Conservation (phyloP, 371 early-diverging fungal species). For the Lichtheimia corymbifera region DNA sequence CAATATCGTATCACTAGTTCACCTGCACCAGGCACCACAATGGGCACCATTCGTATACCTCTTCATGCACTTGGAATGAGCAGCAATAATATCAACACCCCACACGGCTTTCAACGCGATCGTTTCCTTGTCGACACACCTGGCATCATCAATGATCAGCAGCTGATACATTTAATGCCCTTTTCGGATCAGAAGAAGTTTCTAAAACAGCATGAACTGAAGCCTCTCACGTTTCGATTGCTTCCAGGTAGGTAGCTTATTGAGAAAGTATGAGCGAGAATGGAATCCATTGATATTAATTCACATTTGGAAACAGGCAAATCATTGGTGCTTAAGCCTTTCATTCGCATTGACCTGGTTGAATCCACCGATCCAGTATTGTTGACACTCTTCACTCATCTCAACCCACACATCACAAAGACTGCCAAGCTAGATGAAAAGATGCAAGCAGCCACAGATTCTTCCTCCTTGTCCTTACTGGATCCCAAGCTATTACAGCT, state of each 20-base stretch:
- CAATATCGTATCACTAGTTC: constrained; percentile 61
- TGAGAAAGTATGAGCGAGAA: too few relatives aligned
- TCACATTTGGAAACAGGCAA: constrained; percentile 22
- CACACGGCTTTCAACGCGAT: constrained; percentile 39
- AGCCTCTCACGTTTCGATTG: constrained; percentile 51
- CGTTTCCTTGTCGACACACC: constrained; percentile 70
- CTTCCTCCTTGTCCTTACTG: neutral
- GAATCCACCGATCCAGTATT: constrained; percentile 45
- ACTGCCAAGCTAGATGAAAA: constrained; percentile 45
- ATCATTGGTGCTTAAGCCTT: constrained; percentile 61
- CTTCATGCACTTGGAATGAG: constrained; percentile 47
- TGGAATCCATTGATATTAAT: neutral
- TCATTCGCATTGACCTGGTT: constrained; percentile 66
- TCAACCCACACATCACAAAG: constrained; percentile 60
- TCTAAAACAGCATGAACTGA: constrained; percentile 37
- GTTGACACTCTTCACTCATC: constrained; percentile 59
- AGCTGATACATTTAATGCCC: constrained; percentile 42
- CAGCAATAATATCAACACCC: constrained; percentile 10
- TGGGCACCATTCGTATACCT: constrained; percentile 66
- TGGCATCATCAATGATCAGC: constrained; percentile 63
- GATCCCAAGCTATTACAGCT: constrained; percentile 16
- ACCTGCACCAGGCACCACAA: constrained; percentile 69
- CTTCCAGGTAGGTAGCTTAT: constrained; percentile 4
- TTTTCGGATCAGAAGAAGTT: constrained; percentile 53
- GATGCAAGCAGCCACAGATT: constrained; percentile 4